Evolutionary conservation across 306 rosid species (phyloP).

Genomic region (Rosa persica): DNA sequence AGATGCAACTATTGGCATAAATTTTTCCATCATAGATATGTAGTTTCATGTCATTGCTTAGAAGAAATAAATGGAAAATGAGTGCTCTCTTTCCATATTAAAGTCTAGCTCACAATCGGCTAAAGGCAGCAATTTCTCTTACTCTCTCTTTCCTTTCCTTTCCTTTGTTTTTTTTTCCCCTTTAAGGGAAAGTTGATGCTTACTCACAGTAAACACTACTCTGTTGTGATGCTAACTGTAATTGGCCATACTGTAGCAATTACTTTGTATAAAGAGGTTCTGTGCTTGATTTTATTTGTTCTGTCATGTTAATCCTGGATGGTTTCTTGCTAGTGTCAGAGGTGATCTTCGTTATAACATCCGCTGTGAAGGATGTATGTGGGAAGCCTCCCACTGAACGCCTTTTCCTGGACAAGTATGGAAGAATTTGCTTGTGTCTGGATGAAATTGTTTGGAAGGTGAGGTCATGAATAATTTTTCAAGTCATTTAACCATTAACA

Average conservation of each 20-base stretch:
- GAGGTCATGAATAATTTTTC: conserved; percentile 21
- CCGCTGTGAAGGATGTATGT: conserved; percentile 88
- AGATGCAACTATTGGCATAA: neutral
- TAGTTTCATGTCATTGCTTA: neutral
- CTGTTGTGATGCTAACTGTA: neutral
- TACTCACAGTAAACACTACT: neutral
- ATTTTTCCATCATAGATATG: neutral
- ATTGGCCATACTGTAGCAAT: neutral
- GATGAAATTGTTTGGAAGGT: conserved; percentile 99
- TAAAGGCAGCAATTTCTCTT: neutral
- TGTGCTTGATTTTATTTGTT: neutral
- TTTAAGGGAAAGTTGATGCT: neutral
- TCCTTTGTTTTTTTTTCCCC: too few relatives aligned
- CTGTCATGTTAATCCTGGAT: neutral
- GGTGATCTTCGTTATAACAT: conserved; percentile 80
- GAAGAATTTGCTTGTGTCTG: conserved; percentile 84
- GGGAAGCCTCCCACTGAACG: conserved; percentile 92
- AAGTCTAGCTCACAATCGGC: conserved; percentile 1
- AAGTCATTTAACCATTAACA: neutral
- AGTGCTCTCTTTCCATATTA: neutral
- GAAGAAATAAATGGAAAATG: neutral
- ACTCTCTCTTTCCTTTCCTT: neutral
- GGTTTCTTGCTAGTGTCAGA: conserved; percentile 64
- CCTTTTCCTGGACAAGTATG: conserved; percentile 90
- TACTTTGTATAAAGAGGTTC: neutral